Percentiles rank a stretch among this genome's conserved stretches.
Evolutionary conservation across 2,329 filamentous ascomycete species (phyloP).

Genomic region (Diplocarpon rosae): DNA sequence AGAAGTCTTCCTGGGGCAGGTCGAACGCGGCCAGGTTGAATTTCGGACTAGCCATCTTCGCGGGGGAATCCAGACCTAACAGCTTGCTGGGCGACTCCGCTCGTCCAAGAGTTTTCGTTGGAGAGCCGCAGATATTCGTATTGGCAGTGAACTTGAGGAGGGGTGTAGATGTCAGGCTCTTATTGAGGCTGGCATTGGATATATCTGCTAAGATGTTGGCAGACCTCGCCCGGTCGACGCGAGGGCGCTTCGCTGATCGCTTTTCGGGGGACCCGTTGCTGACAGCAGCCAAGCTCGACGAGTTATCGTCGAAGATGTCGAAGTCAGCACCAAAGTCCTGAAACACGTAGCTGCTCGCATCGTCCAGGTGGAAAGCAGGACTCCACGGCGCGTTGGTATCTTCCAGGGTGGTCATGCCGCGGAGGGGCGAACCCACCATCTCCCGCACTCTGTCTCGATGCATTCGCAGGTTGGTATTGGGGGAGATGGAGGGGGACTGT

Average conservation of each 20-base stretch:
- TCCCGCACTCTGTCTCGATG: slow-evolving; percentile 75
- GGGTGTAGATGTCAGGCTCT: slow-evolving; percentile 39
- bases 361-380: slow-evolving; percentile 52
- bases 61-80: slow-evolving; percentile 25
- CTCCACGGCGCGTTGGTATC: slow-evolving; percentile 48
- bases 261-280: slow-evolving; percentile 57
- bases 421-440: slow-evolving; percentile 70
- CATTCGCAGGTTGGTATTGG: slow-evolving; percentile 81
- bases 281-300: slow-evolving; percentile 34
- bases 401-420: slow-evolving; percentile 39
- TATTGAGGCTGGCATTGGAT: slow-evolving; percentile 34
- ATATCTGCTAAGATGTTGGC: slow-evolving; percentile 51
- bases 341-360: slow-evolving; percentile 36
- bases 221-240: slow-evolving; percentile 53
- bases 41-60: slow-evolving; percentile 16
- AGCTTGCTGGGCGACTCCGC: slow-evolving; percentile 44
- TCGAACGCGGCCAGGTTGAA: slow-evolving; percentile 20
- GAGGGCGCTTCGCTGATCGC: slow-evolving; percentile 45
- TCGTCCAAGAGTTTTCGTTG: slow-evolving; percentile 45
- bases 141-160: slow-evolving; percentile 36
- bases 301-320: slow-evolving; percentile 46
- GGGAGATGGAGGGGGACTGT: slow-evolving; percentile 66
- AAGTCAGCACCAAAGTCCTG: slow-evolving; percentile 42
- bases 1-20: slow-evolving; percentile 38
- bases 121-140: slow-evolving; percentile 38